phyloP scores from a whole-genome alignment of 2,329 filamentous ascomycete genomes.

The Waltergamsia citrina region DNA sequence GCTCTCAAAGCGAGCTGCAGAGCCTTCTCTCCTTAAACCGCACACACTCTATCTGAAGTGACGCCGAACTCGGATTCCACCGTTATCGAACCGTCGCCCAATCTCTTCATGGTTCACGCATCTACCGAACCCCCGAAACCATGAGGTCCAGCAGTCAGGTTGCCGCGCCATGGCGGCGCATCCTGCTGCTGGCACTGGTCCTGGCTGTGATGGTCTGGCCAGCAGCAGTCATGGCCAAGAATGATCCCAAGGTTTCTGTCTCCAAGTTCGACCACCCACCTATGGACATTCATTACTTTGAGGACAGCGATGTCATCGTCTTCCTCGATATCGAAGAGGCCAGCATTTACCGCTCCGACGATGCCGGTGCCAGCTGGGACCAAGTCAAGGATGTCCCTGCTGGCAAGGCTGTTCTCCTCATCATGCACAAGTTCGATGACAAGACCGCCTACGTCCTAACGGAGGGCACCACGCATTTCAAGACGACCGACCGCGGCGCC shows the following conservation, averaged over 20 bases:
- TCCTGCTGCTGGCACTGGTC: constrained; percentile 30
- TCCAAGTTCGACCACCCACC: constrained; percentile 60
- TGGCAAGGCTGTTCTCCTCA: constrained; percentile 51
- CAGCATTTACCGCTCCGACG: constrained; percentile 65
- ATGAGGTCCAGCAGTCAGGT: constrained; percentile 45
- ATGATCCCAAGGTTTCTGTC: constrained; percentile 55
- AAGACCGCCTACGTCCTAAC: constrained; percentile 76
- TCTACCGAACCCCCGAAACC: constrained; percentile 25
- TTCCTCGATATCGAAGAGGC: constrained; percentile 57
- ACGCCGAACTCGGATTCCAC: too few relatives aligned
- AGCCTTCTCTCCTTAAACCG: too few relatives aligned
- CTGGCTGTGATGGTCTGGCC: constrained; percentile 2
- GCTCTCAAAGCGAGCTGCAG: too few relatives aligned
- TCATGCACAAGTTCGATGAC: constrained; percentile 71
- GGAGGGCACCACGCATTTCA: constrained; percentile 61
- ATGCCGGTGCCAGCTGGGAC: constrained; percentile 75
- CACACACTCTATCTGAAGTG: too few relatives aligned
- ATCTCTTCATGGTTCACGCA: too few relatives aligned
- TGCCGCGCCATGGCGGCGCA: constrained; percentile 34
- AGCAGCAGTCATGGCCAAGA: constrained; percentile 40
- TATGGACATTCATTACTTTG: constrained; percentile 74
- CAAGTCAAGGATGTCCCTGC: constrained; percentile 54
- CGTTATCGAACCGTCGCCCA: too few relatives aligned
- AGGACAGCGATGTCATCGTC: constrained; percentile 75
- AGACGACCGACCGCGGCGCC: constrained; percentile 74